Evolutionary conservation across 805 yeast genomes (phyloP), one percentile per base, ranked within the genome.

Genomic region (Cyberlindnera euphorbiiphila): DNA sequence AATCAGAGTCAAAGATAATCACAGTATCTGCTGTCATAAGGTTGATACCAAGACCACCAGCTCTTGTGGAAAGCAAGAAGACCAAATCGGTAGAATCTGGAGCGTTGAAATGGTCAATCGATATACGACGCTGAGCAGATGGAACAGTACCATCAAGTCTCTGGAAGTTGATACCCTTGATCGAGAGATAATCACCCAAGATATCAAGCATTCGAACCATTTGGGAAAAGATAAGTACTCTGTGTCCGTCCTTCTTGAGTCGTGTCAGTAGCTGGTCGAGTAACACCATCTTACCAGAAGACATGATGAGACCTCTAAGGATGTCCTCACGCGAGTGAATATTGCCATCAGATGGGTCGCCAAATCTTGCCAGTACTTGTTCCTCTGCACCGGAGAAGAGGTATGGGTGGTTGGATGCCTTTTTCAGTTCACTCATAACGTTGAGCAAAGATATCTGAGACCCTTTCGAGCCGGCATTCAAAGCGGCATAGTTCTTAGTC

Each of bases 21-120:
- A 93, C 99, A 7, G 99, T 93, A 57, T 93, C 99, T 4, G 99
- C 99, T 6, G 98, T 93, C 98, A 93, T 93, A 59, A 93, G 71
- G 60, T 93, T 93, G 59, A 93, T 93, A 64, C 99, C 99, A 44
- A 93, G 71, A 37, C 99, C 99, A 68, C 99, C 99, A 11, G 99
- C 99, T 68, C 99, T 78, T 1, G 99, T 93, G 17, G 95, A 83
- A 36, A 93, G 68, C 54, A 93, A 62, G 47, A 93, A 93, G 2
- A 81, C 94, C 57, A 89, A 91, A 60, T 93, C 98, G 39, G 80
- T 83, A 4, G 96, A 86, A 33, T 78, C 96, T 1, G 91, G 93
- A 0, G 96, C 87, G 62, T 93, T 93, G 69, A 84, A 93, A 60
- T 93, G 98, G 57, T 93, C 98, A 54, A 93, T 93, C 3, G 98